These are phyloP conservation scores for Capsaspora owczarzaki DNA, from an alignment of 78 protist species.

Conservation along the genomic window DNA sequence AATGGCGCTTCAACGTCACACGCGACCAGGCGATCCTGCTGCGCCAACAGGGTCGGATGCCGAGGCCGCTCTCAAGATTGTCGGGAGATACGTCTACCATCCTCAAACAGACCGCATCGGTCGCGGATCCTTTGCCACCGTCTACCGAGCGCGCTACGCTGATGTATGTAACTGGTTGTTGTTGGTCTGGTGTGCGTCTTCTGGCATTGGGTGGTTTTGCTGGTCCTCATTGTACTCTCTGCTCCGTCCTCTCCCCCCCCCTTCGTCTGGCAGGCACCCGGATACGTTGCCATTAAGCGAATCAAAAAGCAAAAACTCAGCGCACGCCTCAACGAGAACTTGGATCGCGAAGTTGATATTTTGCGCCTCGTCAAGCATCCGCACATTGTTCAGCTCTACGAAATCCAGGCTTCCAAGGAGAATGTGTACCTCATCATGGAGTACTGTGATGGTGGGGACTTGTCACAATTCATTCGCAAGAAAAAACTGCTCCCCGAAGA, in stretches of 20 bases:
- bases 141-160: neutral
- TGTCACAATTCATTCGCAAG: neutral
- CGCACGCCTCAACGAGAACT: neutral
- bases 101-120: neutral
- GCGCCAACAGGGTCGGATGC: too few relatives aligned
- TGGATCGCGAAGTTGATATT: conserved; percentile 14
- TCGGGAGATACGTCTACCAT: neutral
- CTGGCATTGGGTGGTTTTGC: neutral
- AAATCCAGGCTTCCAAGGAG: neutral
- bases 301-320: neutral
- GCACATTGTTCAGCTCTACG: conserved; percentile 46
- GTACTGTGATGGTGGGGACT: conserved; percentile 15
- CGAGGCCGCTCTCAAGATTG: neutral
- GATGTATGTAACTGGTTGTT: neutral
- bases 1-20: too few relatives aligned
- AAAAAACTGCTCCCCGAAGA: neutral
- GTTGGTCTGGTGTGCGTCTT: neutral
- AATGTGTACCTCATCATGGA: conserved; percentile 20
- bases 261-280: neutral
- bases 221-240: neutral
- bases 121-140: neutral
- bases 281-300: neutral
- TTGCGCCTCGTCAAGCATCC: conserved; percentile 25
- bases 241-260: too few relatives aligned
- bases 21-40: too few relatives aligned